Percentiles rank a stretch among this genome's conserved stretches.
Conservation (phyloP, 129 eudicot genomes). For the Scalesia atractyloides region DNA sequence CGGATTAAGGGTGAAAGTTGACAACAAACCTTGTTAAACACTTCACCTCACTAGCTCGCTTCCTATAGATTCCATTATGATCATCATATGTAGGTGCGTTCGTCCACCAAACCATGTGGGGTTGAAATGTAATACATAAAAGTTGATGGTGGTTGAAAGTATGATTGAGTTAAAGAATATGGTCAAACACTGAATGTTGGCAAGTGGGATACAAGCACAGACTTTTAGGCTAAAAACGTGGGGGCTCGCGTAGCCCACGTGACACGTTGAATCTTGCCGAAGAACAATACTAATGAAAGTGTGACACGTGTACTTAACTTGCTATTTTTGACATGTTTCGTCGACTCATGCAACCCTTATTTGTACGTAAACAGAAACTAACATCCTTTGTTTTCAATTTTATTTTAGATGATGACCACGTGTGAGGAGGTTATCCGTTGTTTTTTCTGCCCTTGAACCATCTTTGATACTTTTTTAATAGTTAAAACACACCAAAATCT, state of each 20-base stretch:
- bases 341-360: slow-evolving; percentile 11
- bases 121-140: slow-evolving; percentile 17
- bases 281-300: slow-evolving; percentile 1
- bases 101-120: slow-evolving; percentile 6
- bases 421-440: neutral
- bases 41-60: no score
- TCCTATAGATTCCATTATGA: no score
- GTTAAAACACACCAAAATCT: no score
- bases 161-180: neutral
- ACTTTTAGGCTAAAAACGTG: slow-evolving; percentile 19
- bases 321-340: slow-evolving; percentile 25
- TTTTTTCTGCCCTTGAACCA: no score
- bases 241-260: slow-evolving; percentile 30
- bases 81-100: neutral
- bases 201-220: slow-evolving; percentile 28
- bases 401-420: slow-evolving; percentile 25
- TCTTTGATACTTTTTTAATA: no score
- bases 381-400: neutral
- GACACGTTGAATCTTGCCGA: slow-evolving; percentile 36
- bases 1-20: no score
- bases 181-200: slow-evolving; percentile 10
- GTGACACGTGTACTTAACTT: slow-evolving; percentile 25
- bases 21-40: no score
- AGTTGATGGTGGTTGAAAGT: slow-evolving; percentile 23
- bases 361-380: slow-evolving; percentile 9